A percentile compares a stretch with the other conserved stretches of the same genome.
Conservation (phyloP, 352 stramenopile genomes). For the Pythium brachiatum region DNA sequence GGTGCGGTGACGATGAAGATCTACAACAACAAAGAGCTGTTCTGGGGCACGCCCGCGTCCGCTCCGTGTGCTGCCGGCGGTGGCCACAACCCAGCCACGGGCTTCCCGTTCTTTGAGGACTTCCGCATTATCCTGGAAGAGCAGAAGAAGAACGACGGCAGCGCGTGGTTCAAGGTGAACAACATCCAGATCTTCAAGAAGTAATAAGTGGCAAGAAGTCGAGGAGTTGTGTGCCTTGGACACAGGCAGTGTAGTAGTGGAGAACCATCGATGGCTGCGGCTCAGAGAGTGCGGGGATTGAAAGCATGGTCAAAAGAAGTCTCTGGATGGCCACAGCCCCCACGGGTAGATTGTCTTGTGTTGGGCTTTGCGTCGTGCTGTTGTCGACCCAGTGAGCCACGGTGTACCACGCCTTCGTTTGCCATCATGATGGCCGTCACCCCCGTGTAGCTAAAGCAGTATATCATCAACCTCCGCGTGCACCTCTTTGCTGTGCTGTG, state of each 20-base stretch:
- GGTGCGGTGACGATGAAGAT: constrained; percentile 58
- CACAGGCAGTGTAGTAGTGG: neutral
- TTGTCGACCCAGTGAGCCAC: no score
- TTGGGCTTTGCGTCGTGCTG: no score
- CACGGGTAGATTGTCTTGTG: no score
- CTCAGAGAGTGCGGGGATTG: no score
- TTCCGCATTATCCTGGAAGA: constrained; percentile 74
- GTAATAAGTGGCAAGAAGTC: neutral
- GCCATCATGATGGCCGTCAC: no score
- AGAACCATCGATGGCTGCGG: no score
- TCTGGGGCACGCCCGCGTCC: constrained; percentile 55
- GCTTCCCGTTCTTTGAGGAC: constrained; percentile 76
- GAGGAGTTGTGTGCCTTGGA: neutral
- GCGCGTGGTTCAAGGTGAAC: constrained; percentile 65
- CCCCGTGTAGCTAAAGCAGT: no score
- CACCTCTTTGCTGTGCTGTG: no score
- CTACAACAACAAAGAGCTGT: constrained; percentile 71
- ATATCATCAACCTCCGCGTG: no score
- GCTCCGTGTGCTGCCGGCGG: constrained; percentile 39
- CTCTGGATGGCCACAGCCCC: no score
- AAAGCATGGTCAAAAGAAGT: no score
- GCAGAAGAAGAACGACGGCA: constrained; percentile 67
- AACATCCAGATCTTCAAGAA: constrained; percentile 75
- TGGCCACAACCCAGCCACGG: constrained; percentile 53
- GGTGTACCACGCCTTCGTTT: no score